These are phyloP conservation scores for Acer yangbiense DNA, from an alignment of 345 rosid genomes.

Conservation along the genomic window DNA sequence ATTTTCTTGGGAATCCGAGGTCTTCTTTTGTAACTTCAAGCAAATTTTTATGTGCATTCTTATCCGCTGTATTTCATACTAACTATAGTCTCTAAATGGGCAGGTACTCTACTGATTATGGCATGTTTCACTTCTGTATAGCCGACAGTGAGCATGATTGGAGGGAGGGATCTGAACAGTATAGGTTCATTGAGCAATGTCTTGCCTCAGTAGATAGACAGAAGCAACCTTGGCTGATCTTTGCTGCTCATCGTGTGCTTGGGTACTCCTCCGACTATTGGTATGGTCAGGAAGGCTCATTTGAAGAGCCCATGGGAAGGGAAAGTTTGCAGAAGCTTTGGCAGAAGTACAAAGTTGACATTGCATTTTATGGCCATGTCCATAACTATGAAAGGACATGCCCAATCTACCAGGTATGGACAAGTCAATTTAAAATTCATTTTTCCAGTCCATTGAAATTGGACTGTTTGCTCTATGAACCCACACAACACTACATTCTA, in stretches of 20 bases:
- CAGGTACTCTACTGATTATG: constrained; percentile 75
- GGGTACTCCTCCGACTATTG: constrained; percentile 60
- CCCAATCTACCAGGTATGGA: constrained; percentile 70
- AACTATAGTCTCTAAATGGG: background rate
- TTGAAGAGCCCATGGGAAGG: constrained; percentile 64
- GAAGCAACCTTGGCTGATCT: constrained; percentile 76
- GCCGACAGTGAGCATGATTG: constrained; percentile 78
- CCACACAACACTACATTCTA: background rate
- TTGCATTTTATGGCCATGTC: constrained; percentile 72
- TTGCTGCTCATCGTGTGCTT: constrained; percentile 66
- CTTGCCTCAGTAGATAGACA: constrained; percentile 63
- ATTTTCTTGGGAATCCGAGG: background rate
- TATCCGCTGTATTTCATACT: background rate
- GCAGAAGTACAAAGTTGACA: constrained; percentile 83
- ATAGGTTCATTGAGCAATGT: constrained; percentile 63
- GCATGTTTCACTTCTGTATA: constrained; percentile 76
- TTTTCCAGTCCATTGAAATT: background rate
- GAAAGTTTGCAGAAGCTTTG: constrained; percentile 69
- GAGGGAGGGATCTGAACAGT: constrained; percentile 71
- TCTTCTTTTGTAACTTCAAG: background rate
- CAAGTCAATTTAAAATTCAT: background rate
- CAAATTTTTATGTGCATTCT: background rate
- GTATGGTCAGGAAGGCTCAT: constrained; percentile 62
- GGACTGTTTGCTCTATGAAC: background rate
- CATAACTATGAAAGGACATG: constrained; percentile 77